These are phyloP conservation scores for Stenogyne calaminthoides DNA, from an alignment of 305 asterid species.

Conservation along the genomic window DNA sequence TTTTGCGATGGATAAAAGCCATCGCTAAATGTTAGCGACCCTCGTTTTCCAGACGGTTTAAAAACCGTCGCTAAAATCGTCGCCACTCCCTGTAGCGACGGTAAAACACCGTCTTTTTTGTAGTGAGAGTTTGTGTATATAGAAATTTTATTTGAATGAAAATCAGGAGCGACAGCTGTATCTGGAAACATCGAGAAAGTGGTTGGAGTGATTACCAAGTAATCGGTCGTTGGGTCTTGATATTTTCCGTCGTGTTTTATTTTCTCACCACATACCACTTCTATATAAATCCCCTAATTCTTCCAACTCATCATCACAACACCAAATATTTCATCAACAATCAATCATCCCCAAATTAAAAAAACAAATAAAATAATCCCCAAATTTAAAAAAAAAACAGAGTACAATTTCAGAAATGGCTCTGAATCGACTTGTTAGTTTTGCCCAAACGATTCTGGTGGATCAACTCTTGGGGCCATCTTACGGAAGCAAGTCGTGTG, in stretches of 20 bases:
- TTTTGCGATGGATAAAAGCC: no score
- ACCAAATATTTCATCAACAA: background rate
- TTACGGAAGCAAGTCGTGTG: background rate
- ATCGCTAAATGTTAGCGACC: no score
- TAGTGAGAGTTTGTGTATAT: no score
- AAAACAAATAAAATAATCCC: no score
- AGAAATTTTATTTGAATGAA: no score
- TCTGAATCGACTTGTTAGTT: slow-evolving; percentile 21
- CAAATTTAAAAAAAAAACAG: no score
- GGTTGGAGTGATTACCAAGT: background rate
- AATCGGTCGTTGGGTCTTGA: background rate
- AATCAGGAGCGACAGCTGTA: background rate
- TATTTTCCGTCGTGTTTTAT: background rate
- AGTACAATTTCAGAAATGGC: background rate
- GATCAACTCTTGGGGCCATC: background rate
- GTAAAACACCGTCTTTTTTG: no score
- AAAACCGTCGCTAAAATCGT: no score
- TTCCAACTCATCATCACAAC: background rate
- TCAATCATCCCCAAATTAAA: background rate
- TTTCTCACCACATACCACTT: background rate
- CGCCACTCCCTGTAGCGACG: no score
- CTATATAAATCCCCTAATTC: background rate
- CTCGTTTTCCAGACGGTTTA: no score
- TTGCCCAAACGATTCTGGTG: background rate
- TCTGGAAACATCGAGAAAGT: background rate